Evolutionary conservation across 345 rosid species (phyloP).

Genomic region (Eucalyptus marginata): DNA sequence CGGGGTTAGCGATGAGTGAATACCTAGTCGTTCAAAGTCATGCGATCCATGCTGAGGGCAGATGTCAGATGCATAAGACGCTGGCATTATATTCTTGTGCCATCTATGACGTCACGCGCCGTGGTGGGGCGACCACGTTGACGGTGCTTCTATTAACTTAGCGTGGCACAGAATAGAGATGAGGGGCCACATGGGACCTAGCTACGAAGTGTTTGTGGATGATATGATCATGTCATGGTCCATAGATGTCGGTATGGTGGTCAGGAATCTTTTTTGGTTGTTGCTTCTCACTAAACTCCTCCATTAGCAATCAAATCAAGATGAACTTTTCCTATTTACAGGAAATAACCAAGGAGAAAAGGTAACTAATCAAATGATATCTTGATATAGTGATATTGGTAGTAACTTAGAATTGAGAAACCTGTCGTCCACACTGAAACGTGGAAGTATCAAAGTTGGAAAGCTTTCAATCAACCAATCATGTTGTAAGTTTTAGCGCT

Average conservation of each 20-base stretch:
- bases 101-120: background rate
- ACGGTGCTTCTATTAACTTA: background rate
- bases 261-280: background rate
- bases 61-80: background rate
- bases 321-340: background rate
- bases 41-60: background rate
- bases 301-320: background rate
- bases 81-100: background rate
- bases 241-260: background rate
- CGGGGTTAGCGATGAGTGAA: background rate
- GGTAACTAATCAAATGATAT: background rate
- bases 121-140: background rate
- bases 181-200: background rate
- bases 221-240: background rate
- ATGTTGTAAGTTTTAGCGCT: background rate
- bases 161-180: background rate
- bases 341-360: background rate
- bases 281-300: background rate
- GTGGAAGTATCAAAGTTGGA: background rate
- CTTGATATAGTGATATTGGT: background rate
- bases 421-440: background rate
- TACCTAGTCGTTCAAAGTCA: background rate
- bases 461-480: background rate
- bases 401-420: background rate
- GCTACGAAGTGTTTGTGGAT: background rate